Conservation (phyloP, 768 basidiomycete species). For the Russula olivacea region DNA sequence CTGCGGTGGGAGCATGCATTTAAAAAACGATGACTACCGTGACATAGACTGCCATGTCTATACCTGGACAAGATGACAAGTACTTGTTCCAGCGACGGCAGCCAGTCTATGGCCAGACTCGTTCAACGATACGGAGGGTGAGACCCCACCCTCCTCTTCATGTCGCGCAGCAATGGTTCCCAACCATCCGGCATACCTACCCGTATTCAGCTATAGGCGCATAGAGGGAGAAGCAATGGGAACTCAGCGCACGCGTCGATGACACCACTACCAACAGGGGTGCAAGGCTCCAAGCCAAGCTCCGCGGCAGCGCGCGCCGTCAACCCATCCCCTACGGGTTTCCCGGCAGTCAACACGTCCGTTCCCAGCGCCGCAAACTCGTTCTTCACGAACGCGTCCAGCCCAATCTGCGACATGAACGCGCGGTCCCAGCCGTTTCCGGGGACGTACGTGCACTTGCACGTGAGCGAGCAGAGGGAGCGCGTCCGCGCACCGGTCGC, state of each 20-base stretch:
- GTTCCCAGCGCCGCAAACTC: slow-evolving; percentile 65
- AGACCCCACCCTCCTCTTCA: slow-evolving; percentile 44
- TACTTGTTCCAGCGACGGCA: slow-evolving; percentile 92
- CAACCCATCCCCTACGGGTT: slow-evolving; percentile 82
- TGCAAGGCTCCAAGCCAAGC: slow-evolving; percentile 79
- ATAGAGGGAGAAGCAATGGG: background rate
- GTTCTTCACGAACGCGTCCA: slow-evolving; percentile 60
- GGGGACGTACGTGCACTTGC: slow-evolving; percentile 93
- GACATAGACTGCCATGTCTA: slow-evolving; percentile 8
- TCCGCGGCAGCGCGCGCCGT: slow-evolving; percentile 74
- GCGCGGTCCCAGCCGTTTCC: slow-evolving; percentile 81
- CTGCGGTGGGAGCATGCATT: slow-evolving; percentile 34
- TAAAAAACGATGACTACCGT: background rate
- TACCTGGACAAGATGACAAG: slow-evolving; percentile 91
- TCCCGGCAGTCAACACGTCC: slow-evolving; percentile 71
- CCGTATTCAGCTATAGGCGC: slow-evolving; percentile 2
- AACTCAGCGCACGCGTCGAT: slow-evolving; percentile 76
- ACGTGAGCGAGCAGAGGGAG: slow-evolving; percentile 89
- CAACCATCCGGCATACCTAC: slow-evolving; percentile 91
- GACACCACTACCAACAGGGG: slow-evolving; percentile 87
- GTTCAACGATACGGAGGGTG: slow-evolving; percentile 52
- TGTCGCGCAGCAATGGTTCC: slow-evolving; percentile 87
- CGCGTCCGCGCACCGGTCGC: slow-evolving; percentile 68
- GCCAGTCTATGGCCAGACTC: slow-evolving; percentile 82
- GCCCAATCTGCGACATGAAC: slow-evolving; percentile 83